Base-by-base conservation (phyloP, 108 stramenopile species). In the Cyclotella cryptica region DNA sequence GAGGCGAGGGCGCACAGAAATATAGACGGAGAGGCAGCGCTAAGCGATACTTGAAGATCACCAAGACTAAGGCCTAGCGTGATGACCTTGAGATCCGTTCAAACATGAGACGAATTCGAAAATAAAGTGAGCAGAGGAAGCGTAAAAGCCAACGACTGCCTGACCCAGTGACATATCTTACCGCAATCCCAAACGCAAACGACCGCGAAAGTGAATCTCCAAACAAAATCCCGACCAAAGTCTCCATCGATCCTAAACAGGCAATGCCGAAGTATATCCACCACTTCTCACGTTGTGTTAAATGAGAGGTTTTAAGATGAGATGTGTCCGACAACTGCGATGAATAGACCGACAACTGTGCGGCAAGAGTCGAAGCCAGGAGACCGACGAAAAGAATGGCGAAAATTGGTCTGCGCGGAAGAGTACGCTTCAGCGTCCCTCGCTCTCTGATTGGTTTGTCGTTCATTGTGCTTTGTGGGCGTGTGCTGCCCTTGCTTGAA, bases 121-220 rank as follows among this genome's bases (percentile, higher is more conserved):
- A 28, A 21, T 52, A 0, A 15, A 52, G 21, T 35, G 35, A 41
- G 14, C 18, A 40, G 10, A 41, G 21, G 11, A 40, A 9, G 62
- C 14, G 11, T 43, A n/a, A n/a, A n/a, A n/a, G n/a, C n/a, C n/a
- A n/a, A n/a, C n/a, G n/a, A n/a, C n/a, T n/a, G n/a, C n/a, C n/a
- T n/a, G n/a, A n/a, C n/a, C n/a, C n/a, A n/a, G n/a, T n/a, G n/a
- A n/a, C n/a, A n/a, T 35, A 35, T 35, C 78, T 72, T 46, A 82
- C 70, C 35, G 66, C 65, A 22, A 75, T 18, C 46, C 75, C 81
- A 51, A 76, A 74, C 13, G 51, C 74, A 28, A 82, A 67, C 4
- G 68, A 46, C 22, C 76, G 81, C 30, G 75, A 72, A 1, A 82
- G 26, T 35, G 81, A 71, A 62, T 82, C 81, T 5, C 70, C 70